These are phyloP conservation scores for Lactuca sativa DNA, from an alignment of 129 eudicot species.

Conservation along the genomic window DNA sequence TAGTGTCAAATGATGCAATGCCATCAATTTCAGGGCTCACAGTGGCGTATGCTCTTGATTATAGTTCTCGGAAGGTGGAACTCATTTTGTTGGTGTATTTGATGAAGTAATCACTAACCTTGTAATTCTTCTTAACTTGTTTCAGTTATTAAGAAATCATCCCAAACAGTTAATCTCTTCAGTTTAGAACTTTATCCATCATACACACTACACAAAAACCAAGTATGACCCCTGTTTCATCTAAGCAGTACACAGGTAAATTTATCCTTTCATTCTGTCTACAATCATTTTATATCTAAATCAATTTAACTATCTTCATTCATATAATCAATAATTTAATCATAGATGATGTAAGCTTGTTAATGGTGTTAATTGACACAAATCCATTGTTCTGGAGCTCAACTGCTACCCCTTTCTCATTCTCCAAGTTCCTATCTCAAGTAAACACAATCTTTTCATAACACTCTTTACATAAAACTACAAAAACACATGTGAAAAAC, in stretches of 20 bases:
- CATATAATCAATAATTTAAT: background rate
- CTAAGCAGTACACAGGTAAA: slow-evolving; percentile 68
- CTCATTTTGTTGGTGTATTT: too few relatives aligned
- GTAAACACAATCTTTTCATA: slow-evolving; percentile 35
- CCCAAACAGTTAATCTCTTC: background rate
- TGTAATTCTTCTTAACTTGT: slow-evolving; percentile 10
- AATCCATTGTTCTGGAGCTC: slow-evolving; percentile 84
- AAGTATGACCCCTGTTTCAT: slow-evolving; percentile 54
- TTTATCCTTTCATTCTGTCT: background rate
- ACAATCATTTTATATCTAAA: background rate
- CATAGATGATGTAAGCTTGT: slow-evolving; percentile 83
- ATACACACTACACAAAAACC: background rate
- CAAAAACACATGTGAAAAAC: background rate
- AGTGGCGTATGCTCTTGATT: background rate
- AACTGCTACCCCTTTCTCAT: slow-evolving; percentile 42
- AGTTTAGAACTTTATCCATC: background rate
- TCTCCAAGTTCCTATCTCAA: slow-evolving; percentile 74
- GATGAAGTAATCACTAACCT: background rate
- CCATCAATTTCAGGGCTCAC: background rate
- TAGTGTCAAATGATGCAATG: background rate
- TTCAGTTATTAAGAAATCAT: slow-evolving; percentile 13
- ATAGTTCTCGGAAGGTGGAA: background rate
- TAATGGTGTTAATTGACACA: slow-evolving; percentile 77
- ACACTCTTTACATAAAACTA: background rate
- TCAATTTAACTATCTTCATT: background rate